Evolutionary conservation across 139 green algal species (phyloP), one percentile per base, ranked within the genome.

Genomic region (Pleodorina starrii): DNA sequence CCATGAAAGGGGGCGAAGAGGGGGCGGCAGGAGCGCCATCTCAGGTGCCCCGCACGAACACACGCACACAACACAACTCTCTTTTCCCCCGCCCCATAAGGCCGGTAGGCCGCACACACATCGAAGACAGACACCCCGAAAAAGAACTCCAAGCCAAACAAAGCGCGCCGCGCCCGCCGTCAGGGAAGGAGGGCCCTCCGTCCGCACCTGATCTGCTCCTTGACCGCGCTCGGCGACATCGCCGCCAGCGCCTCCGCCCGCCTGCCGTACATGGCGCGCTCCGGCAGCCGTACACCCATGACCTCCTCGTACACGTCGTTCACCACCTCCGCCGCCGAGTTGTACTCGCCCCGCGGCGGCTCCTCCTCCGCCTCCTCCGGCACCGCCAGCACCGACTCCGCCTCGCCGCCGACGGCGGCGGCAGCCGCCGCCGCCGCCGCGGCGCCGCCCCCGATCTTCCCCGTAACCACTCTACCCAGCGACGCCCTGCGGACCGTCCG

Each of bases 301-400:
- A 89, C 17, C 69, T 81, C 48, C 50, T 89, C 84, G 50, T 83
- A 81, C 46, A 59, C 38, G 38, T 89, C 84, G 69, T 89, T 89
- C 1, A 32, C 25, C 10, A 89, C 68, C 68, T 89, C 84, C 5
- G 69, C 84, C 14, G 84, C 84, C 6, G 84, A 44, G 84, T 89
- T 89, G 84, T 89, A 89, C 69, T 72, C 69, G 1, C 84, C 84
- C 3, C 48, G 46, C 0, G 68, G 29, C 4, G 68, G 29, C 4
- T 89, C 69, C 69, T 14, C 84, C 84, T 83, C 69, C 38, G 5
- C 82, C 38, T 76, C 82, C 32, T 69, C 82, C 77, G 19, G 21
- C 78, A 51, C 51, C 1, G 17, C 36, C 57, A n/a, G 19, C n/a
- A 17, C n/a, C 63, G 29, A 4, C 50, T 75, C 59, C 4, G 21